Evolutionary conservation across 257 asterid genomes (phyloP).

Genomic region (Schizonepeta tenuifolia): DNA sequence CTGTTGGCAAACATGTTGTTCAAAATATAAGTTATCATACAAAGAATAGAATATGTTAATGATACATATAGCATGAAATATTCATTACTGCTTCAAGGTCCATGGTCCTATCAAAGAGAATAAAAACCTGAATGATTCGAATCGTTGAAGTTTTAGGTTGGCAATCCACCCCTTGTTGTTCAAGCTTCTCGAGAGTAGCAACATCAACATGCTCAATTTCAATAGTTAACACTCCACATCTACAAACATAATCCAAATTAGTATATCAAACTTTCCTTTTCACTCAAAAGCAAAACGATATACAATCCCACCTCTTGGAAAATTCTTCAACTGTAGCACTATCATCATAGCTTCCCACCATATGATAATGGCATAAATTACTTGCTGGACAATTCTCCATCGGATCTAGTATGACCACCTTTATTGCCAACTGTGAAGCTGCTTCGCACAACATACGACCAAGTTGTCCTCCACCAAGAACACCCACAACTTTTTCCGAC

Average conservation of each 20-base stretch:
- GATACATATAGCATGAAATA: neutral
- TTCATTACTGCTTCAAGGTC: constrained; percentile 3
- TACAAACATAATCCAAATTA: constrained; percentile 47
- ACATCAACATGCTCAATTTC: constrained; percentile 98
- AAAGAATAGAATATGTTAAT: neutral
- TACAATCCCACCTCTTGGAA: constrained; percentile 64
- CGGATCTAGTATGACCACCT: constrained; percentile 83
- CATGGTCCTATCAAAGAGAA: neutral
- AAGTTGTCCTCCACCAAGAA: constrained; percentile 98
- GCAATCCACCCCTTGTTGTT: constrained; percentile 88
- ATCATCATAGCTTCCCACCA: constrained; percentile 87
- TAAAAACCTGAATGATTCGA: constrained; percentile 77
- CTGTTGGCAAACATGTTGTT: constrained; percentile 46
- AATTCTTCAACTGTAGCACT: constrained; percentile 86
- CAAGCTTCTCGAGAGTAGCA: constrained; percentile 89
- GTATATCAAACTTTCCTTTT: neutral
- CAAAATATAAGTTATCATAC: constrained; percentile 23
- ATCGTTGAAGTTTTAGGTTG: constrained; percentile 97
- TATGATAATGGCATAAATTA: constrained; percentile 65
- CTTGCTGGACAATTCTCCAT: constrained; percentile 91
- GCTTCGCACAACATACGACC: constrained; percentile 99
- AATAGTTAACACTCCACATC: constrained; percentile 89
- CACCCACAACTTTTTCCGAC: constrained; percentile 84
- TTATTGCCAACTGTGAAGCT: constrained; percentile 83
- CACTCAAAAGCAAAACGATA: neutral